Evolutionary conservation across 2,329 filamentous ascomycete species (phyloP).

Genomic region (Alternaria sp.): DNA sequence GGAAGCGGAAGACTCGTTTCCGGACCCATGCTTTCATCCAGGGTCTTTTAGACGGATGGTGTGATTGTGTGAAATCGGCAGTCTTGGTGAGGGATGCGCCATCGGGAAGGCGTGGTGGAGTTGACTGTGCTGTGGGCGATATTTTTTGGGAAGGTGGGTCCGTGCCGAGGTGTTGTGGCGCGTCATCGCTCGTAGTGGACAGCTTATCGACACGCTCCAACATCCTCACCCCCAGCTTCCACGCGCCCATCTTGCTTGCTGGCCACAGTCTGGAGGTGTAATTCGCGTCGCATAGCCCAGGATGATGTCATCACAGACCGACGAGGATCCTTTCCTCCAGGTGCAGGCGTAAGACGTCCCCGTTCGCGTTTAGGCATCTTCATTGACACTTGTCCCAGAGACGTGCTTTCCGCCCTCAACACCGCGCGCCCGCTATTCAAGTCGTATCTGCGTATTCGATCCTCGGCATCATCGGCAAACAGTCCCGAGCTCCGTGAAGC

Average conservation of each 20-base stretch:
- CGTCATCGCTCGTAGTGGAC: constrained; percentile 12
- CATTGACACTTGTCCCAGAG: constrained; percentile 62
- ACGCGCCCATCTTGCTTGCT: neutral
- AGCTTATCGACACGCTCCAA: constrained; percentile 14
- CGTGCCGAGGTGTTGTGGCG: constrained; percentile 16
- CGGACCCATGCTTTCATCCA: constrained; percentile 52
- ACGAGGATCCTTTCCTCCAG: constrained; percentile 58
- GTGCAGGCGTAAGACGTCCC: constrained; percentile 52
- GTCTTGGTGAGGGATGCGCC: constrained; percentile 2
- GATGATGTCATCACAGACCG: constrained; percentile 48
- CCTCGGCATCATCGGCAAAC: constrained; percentile 71
- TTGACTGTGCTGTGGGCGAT: constrained; percentile 16
- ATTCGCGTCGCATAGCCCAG: constrained; percentile 18
- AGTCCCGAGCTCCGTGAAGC: constrained; percentile 70
- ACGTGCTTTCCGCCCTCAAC: constrained; percentile 83
- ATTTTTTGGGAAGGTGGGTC: constrained; percentile 25
- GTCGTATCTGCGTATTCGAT: constrained; percentile 94
- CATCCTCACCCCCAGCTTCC: constrained; percentile 4
- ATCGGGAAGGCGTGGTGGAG: constrained; percentile 14
- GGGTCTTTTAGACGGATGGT: constrained; percentile 4
- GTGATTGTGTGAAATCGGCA: neutral
- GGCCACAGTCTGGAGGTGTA: neutral
- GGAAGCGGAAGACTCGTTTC: constrained; percentile 69
- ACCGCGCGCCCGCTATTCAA: constrained; percentile 85
- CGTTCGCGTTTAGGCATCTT: constrained; percentile 10